Evolutionary conservation across 1,139 yeast species (phyloP).

Genomic region (Insectozyma bohioensis): DNA sequence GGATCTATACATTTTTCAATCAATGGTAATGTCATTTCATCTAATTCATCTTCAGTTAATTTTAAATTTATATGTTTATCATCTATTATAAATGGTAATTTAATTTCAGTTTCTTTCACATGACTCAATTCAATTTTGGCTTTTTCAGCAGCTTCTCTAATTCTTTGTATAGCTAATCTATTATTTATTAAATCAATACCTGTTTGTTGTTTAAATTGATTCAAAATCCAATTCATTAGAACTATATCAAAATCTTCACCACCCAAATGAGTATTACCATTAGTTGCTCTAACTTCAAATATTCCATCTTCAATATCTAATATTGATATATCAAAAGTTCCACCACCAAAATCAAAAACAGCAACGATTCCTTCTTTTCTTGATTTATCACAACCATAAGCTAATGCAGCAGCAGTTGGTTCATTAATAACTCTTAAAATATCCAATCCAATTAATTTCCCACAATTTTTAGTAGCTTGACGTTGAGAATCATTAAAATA

Average conservation of each 20-base stretch:
- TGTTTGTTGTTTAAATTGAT: slow-evolving; percentile 39
- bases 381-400: slow-evolving; percentile 63
- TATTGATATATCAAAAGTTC: slow-evolving; percentile 79
- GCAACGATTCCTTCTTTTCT: slow-evolving; percentile 60
- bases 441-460: slow-evolving; percentile 63
- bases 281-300: slow-evolving; percentile 79
- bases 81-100: slow-evolving; percentile 59
- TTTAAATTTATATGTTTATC: slow-evolving; percentile 51
- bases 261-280: slow-evolving; percentile 82
- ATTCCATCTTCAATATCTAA: slow-evolving; percentile 80
- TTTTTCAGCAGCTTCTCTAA: slow-evolving; percentile 70
- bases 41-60: slow-evolving; percentile 64
- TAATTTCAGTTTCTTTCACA: slow-evolving; percentile 53
- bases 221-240: slow-evolving; percentile 53
- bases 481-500: slow-evolving; percentile 78
- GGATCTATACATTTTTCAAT: slow-evolving; percentile 65
- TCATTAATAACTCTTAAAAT: slow-evolving; percentile 72
- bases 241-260: slow-evolving; percentile 80
- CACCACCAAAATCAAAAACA: slow-evolving; percentile 82
- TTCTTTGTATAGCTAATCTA: slow-evolving; percentile 58
- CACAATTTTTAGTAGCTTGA: slow-evolving; percentile 75
- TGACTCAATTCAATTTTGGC: slow-evolving; percentile 72
- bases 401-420: slow-evolving; percentile 82
- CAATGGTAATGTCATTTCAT: slow-evolving; percentile 58
- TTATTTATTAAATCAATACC: slow-evolving; percentile 48